phyloP scores from a whole-genome alignment of 2,329 filamentous ascomycete genomes.

The Neophaeococcomyces mojaviensis region DNA sequence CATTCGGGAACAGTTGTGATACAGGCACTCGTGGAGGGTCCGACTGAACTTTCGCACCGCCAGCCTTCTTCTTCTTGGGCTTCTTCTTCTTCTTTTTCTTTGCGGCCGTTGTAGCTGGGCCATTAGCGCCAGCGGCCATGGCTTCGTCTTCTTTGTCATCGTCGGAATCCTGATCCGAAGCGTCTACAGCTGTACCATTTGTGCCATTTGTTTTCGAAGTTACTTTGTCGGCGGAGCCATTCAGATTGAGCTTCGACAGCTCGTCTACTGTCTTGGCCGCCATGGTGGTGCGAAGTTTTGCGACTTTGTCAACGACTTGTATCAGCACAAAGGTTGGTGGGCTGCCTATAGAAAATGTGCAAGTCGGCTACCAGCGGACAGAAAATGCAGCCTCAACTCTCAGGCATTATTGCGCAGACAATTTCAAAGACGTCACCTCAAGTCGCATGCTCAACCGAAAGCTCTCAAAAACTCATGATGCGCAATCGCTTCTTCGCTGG shows the following conservation, averaged over 20 bases:
- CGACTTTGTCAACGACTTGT: background rate
- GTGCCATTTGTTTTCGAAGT: conserved; percentile 28
- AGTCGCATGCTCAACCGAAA: background rate
- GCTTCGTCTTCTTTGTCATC: conserved; percentile 46
- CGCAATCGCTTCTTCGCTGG: background rate
- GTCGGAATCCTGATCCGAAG: conserved; percentile 45
- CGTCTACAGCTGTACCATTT: conserved; percentile 33
- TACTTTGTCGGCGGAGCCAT: conserved; percentile 27
- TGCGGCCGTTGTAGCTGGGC: conserved; percentile 28
- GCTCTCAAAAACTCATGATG: background rate
- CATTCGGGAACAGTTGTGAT: conserved; percentile 64
- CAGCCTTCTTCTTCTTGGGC: conserved; percentile 64
- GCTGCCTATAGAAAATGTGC: background rate
- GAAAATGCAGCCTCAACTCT: background rate
- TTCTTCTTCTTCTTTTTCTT: conserved; percentile 72
- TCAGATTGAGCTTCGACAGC: conserved; percentile 24
- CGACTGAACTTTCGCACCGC: conserved; percentile 60
- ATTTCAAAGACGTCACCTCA: background rate
- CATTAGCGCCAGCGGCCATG: conserved; percentile 29
- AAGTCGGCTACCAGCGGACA: background rate
- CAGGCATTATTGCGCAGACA: background rate
- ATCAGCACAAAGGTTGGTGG: background rate
- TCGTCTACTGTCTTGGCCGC: conserved; percentile 22
- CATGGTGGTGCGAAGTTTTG: conserved; percentile 12
- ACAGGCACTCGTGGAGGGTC: conserved; percentile 67